Percentiles rank a stretch among this genome's conserved stretches.
These are phyloP conservation scores for Sporothrix humicola DNA, from an alignment of 2,329 filamentous ascomycete species.

Conservation along the genomic window DNA sequence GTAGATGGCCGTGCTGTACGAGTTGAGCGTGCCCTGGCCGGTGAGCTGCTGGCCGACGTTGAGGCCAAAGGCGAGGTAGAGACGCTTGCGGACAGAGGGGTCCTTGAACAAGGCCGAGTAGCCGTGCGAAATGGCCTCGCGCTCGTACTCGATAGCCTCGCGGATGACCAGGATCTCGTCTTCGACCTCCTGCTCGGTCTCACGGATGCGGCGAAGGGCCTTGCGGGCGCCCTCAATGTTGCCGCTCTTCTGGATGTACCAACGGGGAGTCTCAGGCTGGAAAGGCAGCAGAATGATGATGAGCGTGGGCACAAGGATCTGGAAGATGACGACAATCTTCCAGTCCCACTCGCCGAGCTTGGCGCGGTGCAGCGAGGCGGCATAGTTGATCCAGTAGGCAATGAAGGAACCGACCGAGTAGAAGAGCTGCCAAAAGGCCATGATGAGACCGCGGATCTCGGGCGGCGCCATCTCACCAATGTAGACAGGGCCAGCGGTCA, in stretches of 20 bases:
- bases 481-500: constrained; percentile 68
- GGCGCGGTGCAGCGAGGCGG: constrained; percentile 59
- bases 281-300: constrained; percentile 68
- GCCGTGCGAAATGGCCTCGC: constrained; percentile 66
- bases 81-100: constrained; percentile 68
- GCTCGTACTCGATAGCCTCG: constrained; percentile 73
- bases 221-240: constrained; percentile 65
- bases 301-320: constrained; percentile 68
- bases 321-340: constrained; percentile 75
- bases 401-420: constrained; percentile 70
- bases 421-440: constrained; percentile 73
- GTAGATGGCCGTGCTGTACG: constrained; percentile 76
- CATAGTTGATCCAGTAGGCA: constrained; percentile 70
- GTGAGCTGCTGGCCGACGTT: constrained; percentile 75
- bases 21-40: constrained; percentile 74
- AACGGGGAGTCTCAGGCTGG: constrained; percentile 71
- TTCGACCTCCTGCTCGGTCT: constrained; percentile 69
- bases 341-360: constrained; percentile 73
- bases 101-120: constrained; percentile 74
- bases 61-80: constrained; percentile 68
- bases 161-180: constrained; percentile 68
- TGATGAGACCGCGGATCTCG: constrained; percentile 69
- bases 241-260: constrained; percentile 67
- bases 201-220: constrained; percentile 65
- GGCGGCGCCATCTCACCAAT: constrained; percentile 71